Conservation (phyloP, 768 basidiomycete species). For the Terana coerulea region DNA sequence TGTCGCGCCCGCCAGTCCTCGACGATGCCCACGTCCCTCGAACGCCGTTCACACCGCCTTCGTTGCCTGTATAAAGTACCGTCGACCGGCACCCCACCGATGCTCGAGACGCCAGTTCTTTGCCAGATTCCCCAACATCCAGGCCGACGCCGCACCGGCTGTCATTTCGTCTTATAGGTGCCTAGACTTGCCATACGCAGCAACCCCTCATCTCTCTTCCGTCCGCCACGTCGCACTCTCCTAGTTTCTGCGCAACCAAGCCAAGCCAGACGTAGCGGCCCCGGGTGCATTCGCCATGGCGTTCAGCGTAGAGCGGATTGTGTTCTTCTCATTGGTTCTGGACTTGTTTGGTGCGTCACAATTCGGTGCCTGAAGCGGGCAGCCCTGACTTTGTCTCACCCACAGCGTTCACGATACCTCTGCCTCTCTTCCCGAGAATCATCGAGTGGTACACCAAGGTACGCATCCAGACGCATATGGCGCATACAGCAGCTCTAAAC, state of each 20-base stretch:
- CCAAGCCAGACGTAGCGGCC: neutral
- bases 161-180: no score
- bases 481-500: neutral
- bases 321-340: slow-evolving; percentile 87
- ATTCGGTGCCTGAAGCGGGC: neutral
- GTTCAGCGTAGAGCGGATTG: slow-evolving; percentile 67
- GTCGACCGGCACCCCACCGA: no score
- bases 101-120: neutral
- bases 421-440: slow-evolving; percentile 97
- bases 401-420: slow-evolving; percentile 86
- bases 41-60: neutral
- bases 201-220: neutral
- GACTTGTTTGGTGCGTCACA: slow-evolving; percentile 68
- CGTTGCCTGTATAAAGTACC: no score
- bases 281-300: neutral
- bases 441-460: slow-evolving; percentile 89
- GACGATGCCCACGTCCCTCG: neutral
- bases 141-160: no score
- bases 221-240: slow-evolving; percentile 8
- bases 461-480: slow-evolving; percentile 20
- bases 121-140: no score
- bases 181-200: no score
- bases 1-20: neutral
- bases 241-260: neutral
- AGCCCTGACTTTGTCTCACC: neutral